Conservation (phyloP, 2,329 filamentous ascomycete species). For the Verticillium alfalfae region DNA sequence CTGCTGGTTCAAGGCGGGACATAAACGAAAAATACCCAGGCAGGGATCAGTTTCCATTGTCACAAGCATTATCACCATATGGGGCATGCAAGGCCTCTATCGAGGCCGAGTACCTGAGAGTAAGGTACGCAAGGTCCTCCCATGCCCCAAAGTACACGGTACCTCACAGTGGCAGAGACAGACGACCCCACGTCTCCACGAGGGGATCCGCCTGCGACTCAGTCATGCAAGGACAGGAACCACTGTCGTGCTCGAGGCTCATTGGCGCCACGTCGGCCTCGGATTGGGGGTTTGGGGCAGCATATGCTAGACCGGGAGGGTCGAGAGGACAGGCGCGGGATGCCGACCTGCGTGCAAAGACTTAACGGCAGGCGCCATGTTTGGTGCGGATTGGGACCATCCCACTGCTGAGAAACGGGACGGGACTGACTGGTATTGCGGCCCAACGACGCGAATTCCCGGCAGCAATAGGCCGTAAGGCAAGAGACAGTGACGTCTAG, state of each 20-base stretch:
- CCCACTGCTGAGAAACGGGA: slow-evolving; percentile 2
- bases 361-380: neutral
- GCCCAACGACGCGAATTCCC: slow-evolving; percentile 10
- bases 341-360: neutral
- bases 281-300: slow-evolving; percentile 6
- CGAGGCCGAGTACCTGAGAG: neutral
- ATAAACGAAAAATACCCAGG: slow-evolving; percentile 3
- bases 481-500: neutral
- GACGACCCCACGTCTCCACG: neutral
- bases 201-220: neutral
- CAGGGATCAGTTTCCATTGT: slow-evolving; percentile 9
- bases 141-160: neutral
- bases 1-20: slow-evolving; percentile 4
- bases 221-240: neutral
- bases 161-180: neutral
- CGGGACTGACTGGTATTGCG: slow-evolving; percentile 7
- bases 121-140: neutral
- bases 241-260: slow-evolving; percentile 9
- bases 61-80: slow-evolving; percentile 8
- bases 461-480: slow-evolving; percentile 2
- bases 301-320: neutral
- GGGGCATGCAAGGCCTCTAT: neutral
- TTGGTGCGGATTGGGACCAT: slow-evolving; percentile 1
- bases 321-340: neutral
- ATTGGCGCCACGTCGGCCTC: slow-evolving; percentile 14